Conservation (phyloP, 2,329 filamentous ascomycete genomes). For the Atkinsonella texensis region DNA sequence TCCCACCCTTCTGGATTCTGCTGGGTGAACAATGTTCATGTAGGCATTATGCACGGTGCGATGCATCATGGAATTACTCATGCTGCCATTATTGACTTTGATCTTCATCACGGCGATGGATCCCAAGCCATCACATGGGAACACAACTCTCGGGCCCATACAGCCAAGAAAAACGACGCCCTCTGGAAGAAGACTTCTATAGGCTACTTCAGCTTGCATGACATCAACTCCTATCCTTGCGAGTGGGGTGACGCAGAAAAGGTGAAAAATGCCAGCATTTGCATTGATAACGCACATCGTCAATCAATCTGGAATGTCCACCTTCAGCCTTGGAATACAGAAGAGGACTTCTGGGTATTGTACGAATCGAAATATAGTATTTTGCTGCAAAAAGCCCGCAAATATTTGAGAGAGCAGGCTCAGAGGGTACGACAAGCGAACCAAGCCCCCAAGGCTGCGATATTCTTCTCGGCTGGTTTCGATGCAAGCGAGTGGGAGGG, state of each 20-base stretch:
- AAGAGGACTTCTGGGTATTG: constrained; percentile 76
- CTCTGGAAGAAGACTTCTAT: constrained; percentile 75
- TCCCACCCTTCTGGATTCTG: constrained; percentile 89
- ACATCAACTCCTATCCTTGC: constrained; percentile 97
- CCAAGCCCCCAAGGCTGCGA: constrained; percentile 63
- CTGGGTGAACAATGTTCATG: constrained; percentile 97
- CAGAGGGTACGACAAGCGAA: constrained; percentile 47
- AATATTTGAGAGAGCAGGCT: constrained; percentile 64
- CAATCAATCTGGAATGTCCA: constrained; percentile 97
- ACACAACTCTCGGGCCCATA: constrained; percentile 60
- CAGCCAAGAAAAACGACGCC: constrained; percentile 56
- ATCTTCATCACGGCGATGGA: constrained; percentile 88
- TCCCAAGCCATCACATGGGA: constrained; percentile 90
- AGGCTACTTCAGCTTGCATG: constrained; percentile 92
- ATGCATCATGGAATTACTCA: constrained; percentile 80
- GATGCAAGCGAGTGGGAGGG: constrained; percentile 95
- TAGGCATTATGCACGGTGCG: constrained; percentile 85
- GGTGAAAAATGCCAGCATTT: constrained; percentile 84
- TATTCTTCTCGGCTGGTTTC: constrained; percentile 93
- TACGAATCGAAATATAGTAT: constrained; percentile 70
- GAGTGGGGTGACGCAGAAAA: constrained; percentile 90
- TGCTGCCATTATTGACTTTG: constrained; percentile 86
- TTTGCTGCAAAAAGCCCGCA: constrained; percentile 69
- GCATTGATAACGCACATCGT: constrained; percentile 85
- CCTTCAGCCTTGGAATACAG: constrained; percentile 72